Percentiles rank a stretch among this genome's conserved stretches.
phyloP scores from a whole-genome alignment of 768 basidiomycete genomes.

The Tephrocybe rancida region DNA sequence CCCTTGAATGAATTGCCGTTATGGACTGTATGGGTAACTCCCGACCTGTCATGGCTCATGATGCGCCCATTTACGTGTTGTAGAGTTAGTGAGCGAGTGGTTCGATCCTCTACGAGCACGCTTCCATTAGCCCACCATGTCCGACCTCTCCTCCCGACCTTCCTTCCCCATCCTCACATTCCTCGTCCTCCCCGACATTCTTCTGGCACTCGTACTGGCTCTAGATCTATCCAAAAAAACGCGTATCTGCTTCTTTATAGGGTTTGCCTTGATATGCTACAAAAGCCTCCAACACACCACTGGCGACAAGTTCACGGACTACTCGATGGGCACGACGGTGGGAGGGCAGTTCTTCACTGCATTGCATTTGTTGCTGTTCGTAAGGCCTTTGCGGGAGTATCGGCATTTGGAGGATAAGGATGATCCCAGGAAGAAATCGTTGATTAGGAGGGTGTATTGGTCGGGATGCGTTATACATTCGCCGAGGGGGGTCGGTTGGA shows the following conservation, averaged over 20 bases:
- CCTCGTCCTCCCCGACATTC: conserved; percentile 4
- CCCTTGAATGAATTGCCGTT: too few species aligned
- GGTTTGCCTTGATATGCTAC: conserved; percentile 1
- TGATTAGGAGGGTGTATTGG: conserved; percentile 19
- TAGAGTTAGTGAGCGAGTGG: too few species aligned
- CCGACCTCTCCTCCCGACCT: not conserved
- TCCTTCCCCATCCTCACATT: not conserved
- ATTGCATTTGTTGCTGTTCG: conserved; percentile 17
- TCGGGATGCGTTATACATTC: conserved; percentile 12
- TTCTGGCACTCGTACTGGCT: not conserved
- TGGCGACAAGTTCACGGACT: conserved; percentile 19
- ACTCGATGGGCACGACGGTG: conserved; percentile 15
- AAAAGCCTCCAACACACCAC: conserved; percentile 11
- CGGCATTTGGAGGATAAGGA: conserved; percentile 15
- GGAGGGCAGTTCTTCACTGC: conserved; percentile 20
- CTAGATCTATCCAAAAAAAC: not conserved
- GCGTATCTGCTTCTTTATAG: conserved; percentile 1
- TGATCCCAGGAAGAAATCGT: conserved; percentile 7
- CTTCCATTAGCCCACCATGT: too few species aligned
- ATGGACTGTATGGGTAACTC: too few species aligned
- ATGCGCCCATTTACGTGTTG: too few species aligned
- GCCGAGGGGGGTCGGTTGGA: conserved; percentile 22
- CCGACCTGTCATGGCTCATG: too few species aligned
- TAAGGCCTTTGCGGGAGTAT: conserved; percentile 17
- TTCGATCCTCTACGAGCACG: too few species aligned